phyloP scores from a whole-genome alignment of 163 green algal species.

The Volvox carteri region DNA sequence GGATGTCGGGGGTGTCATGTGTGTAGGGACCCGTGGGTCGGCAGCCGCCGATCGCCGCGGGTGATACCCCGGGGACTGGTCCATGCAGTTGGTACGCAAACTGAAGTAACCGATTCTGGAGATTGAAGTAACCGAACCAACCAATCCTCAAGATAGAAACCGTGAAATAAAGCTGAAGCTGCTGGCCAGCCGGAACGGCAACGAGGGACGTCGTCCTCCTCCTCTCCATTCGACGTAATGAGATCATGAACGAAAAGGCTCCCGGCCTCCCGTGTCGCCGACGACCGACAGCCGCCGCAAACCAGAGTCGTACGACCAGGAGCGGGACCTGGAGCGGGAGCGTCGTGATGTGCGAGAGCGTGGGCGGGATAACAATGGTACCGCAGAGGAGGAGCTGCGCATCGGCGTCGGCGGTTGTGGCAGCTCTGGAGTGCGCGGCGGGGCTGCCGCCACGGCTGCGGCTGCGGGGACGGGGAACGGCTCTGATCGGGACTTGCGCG shows the following conservation, averaged over 20 bases:
- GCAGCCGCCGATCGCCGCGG: too few species aligned
- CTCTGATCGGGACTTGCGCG: constrained; percentile 8
- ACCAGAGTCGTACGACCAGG: not conserved
- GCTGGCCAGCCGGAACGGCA: too few species aligned
- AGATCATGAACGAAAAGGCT: too few species aligned
- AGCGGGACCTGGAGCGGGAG: constrained; percentile 5
- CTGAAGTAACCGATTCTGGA: too few species aligned
- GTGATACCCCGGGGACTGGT: too few species aligned
- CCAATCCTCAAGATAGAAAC: too few species aligned
- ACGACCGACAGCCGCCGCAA: constrained; percentile 1
- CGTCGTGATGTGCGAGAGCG: not conserved
- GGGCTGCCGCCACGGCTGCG: not conserved
- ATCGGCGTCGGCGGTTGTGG: not conserved
- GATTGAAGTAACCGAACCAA: too few species aligned
- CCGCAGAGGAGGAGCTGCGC: not conserved
- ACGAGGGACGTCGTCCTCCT: too few species aligned
- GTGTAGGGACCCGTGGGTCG: constrained; percentile 1
- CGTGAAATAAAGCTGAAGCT: too few species aligned
- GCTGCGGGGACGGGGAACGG: not conserved
- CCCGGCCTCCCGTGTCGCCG: too few species aligned
- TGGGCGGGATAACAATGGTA: not conserved
- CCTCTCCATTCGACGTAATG: too few species aligned
- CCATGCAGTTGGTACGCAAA: too few species aligned
- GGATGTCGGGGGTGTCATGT: not conserved
- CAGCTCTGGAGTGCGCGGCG: not conserved